phyloP scores from a whole-genome alignment of 352 stramenopile genomes.

The Globisporangium emineosum region DNA sequence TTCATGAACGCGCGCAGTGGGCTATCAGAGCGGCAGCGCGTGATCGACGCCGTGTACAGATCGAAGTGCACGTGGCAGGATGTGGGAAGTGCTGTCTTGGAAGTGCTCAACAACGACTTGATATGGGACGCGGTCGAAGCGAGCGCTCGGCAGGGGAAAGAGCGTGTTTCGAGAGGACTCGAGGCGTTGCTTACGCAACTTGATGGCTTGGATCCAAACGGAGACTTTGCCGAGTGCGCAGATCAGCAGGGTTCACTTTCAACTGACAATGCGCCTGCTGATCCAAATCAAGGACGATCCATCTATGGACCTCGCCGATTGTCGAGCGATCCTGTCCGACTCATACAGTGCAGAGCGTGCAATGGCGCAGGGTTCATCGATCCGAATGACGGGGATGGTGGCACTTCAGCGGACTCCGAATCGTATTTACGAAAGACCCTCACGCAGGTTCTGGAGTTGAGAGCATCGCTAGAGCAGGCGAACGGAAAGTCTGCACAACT shows the following conservation, averaged over 20 bases:
- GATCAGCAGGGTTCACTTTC: neutral
- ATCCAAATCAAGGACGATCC: constrained; percentile 9
- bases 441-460: constrained; percentile 55
- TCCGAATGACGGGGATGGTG: constrained; percentile 13
- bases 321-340: constrained; percentile 22
- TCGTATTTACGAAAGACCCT: constrained; percentile 64
- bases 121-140: constrained; percentile 55
- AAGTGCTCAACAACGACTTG: constrained; percentile 65
- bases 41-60: constrained; percentile 53
- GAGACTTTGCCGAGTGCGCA: neutral
- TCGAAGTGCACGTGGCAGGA: constrained; percentile 53
- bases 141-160: constrained; percentile 38
- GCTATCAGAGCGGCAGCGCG: constrained; percentile 43
- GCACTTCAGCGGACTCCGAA: constrained; percentile 25
- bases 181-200: constrained; percentile 43
- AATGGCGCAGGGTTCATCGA: constrained; percentile 54
- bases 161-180: constrained; percentile 34
- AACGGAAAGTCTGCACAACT: constrained; percentile 27
- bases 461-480: constrained; percentile 36
- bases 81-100: constrained; percentile 45
- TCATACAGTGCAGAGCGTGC: constrained; percentile 53
- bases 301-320: constrained; percentile 13
- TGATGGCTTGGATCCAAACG: constrained; percentile 21
- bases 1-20: constrained; percentile 40
- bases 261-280: neutral